phyloP scores from a whole-genome alignment of 1,284 basidiomycete species.

The Sutorius eximius region DNA sequence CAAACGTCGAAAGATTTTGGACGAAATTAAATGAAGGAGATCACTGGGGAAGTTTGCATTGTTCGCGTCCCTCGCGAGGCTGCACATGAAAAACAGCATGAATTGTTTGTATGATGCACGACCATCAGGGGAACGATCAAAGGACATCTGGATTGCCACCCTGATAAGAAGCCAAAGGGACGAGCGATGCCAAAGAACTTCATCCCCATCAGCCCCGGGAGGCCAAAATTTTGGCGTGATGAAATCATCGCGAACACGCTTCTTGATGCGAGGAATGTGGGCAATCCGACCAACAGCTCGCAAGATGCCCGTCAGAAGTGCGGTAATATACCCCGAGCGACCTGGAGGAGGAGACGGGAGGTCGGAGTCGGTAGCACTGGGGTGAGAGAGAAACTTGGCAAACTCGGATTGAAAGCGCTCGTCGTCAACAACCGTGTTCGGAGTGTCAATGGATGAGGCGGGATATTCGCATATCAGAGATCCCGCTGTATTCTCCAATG shows the following conservation, averaged over 20 bases:
- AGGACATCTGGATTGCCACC: constrained; percentile 43
- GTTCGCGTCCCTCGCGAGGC: no score
- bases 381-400: constrained; percentile 28
- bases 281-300: constrained; percentile 22
- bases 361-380: background rate
- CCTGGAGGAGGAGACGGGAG: background rate
- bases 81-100: constrained; percentile 43
- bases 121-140: no score
- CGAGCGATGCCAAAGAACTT: constrained; percentile 41
- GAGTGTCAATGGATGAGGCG: constrained; percentile 31
- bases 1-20: background rate
- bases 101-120: no score
- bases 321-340: constrained; percentile 34
- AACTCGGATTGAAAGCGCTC: constrained; percentile 13
- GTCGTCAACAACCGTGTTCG: constrained; percentile 18
- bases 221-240: no score
- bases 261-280: constrained; percentile 20
- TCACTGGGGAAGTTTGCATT: constrained; percentile 5
- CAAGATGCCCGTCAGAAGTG: constrained; percentile 37
- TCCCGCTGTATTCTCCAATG: constrained; percentile 19
- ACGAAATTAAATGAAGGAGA: background rate
- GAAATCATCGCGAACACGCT: constrained; percentile 20
- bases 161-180: no score
- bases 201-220: no score
- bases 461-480: constrained; percentile 36